phyloP scores from a whole-genome alignment of 2,329 filamentous ascomycete genomes.

The Boeremia exigua region DNA sequence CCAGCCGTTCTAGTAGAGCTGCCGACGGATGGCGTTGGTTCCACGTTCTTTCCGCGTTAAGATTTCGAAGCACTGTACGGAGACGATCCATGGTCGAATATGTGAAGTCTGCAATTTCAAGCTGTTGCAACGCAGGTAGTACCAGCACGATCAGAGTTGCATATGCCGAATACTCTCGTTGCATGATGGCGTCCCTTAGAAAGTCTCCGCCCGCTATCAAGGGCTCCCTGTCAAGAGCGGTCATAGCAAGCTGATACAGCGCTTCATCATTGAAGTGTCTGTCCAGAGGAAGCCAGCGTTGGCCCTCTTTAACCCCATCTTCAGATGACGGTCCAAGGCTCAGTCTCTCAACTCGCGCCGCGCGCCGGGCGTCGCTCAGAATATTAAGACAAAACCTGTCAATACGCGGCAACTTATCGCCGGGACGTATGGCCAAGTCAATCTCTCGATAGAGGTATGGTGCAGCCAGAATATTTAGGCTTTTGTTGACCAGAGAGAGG shows the following conservation, averaged over 20 bases:
- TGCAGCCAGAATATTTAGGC: slow-evolving; percentile 18
- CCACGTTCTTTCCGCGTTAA: slow-evolving; percentile 12
- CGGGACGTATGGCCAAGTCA: slow-evolving; percentile 27
- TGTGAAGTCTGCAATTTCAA: slow-evolving; percentile 28
- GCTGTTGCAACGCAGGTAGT: slow-evolving; percentile 24
- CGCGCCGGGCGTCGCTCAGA: slow-evolving; percentile 21
- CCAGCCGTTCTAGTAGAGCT: slow-evolving; percentile 19
- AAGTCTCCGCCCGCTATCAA: slow-evolving; percentile 24
- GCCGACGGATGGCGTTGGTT: slow-evolving; percentile 17
- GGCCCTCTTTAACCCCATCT: slow-evolving; percentile 19
- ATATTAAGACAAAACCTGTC: slow-evolving; percentile 35
- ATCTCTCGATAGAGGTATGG: slow-evolving; percentile 34
- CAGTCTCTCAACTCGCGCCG: slow-evolving; percentile 28
- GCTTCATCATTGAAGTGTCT: slow-evolving; percentile 19
- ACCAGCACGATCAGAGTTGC: slow-evolving; percentile 30
- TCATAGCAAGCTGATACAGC: slow-evolving; percentile 21
- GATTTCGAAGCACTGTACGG: slow-evolving; percentile 22
- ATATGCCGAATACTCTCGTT: slow-evolving; percentile 36
- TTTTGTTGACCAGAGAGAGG: slow-evolving; percentile 21
- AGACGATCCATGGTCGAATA: slow-evolving; percentile 29
- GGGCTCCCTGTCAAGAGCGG: slow-evolving; percentile 19
- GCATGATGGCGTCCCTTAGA: slow-evolving; percentile 24
- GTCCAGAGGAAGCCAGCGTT: slow-evolving; percentile 26
- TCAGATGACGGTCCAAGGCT: slow-evolving; percentile 26
- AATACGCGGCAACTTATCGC: slow-evolving; percentile 29